Conservation (phyloP, 768 basidiomycete species). For the Mycena haematopus region DNA sequence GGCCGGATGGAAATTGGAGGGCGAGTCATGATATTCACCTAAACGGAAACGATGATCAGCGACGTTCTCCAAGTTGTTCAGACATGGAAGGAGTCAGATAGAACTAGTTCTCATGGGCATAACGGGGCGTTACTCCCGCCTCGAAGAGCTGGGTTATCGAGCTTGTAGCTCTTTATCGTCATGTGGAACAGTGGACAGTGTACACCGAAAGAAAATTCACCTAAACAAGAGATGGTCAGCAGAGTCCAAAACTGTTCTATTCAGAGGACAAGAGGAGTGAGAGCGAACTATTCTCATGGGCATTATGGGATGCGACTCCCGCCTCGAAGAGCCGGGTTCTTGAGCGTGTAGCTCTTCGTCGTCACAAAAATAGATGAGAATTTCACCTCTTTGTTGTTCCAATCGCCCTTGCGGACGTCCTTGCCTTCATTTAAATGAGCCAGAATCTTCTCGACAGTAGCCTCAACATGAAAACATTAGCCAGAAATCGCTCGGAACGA, state of each 20-base stretch:
- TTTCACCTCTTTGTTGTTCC: conserved; percentile 95
- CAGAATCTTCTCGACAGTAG: conserved; percentile 84
- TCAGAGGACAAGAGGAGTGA: conserved; percentile 37
- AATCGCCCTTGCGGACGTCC: conserved; percentile 92
- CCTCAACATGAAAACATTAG: conserved; percentile 48
- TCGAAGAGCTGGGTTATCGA: conserved; percentile 93
- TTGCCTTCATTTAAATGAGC: conserved; percentile 81
- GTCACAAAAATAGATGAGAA: conserved; percentile 41
- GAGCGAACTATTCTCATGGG: conserved; percentile 62
- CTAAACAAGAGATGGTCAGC: conserved; percentile 30
- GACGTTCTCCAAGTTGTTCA: neutral
- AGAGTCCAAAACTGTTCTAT: conserved; percentile 5
- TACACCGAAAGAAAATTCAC: conserved; percentile 11
- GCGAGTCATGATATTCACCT: conserved; percentile 1
- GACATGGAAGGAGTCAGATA: conserved; percentile 40
- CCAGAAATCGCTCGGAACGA: conserved; percentile 10
- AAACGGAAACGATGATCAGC: neutral
- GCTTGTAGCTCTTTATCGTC: conserved; percentile 78
- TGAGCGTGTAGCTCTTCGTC: conserved; percentile 81
- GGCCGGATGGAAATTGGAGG: neutral
- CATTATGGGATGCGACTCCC: conserved; percentile 80
- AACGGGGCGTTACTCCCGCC: conserved; percentile 81
- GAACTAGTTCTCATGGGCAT: conserved; percentile 65
- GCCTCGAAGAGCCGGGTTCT: conserved; percentile 91
- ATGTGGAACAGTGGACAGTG: conserved; percentile 9